Conservation (phyloP, 1,139 yeast species). For the Debaryomycetaceae sp. region DNA sequence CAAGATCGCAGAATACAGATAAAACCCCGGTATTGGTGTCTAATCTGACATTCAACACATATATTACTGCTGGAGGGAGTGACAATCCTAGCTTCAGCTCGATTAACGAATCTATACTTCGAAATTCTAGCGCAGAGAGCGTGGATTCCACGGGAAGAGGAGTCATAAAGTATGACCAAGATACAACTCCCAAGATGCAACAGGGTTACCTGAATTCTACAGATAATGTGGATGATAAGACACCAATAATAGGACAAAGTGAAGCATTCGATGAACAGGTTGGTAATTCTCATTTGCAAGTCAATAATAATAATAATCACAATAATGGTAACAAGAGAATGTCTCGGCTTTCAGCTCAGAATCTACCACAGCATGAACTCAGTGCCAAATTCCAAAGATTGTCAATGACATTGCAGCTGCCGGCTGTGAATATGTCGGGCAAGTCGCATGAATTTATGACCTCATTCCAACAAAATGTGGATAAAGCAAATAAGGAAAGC, state of each 20-base stretch:
- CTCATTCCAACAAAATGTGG: conserved; percentile 40
- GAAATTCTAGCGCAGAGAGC: conserved; percentile 11
- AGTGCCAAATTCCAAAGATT: conserved; percentile 39
- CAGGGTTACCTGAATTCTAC: background rate
- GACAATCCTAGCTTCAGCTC: conserved; percentile 30
- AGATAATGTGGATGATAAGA: conserved; percentile 23
- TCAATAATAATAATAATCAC: background rate
- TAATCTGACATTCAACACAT: conserved; percentile 25
- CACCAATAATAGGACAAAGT: conserved; percentile 24
- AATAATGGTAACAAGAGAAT: background rate
- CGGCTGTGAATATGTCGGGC: conserved; percentile 28
- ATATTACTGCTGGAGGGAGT: conserved; percentile 22
- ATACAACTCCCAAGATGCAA: conserved; percentile 28
- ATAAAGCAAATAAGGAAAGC: conserved; percentile 9
- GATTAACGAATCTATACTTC: conserved; percentile 30
- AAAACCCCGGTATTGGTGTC: conserved; percentile 16
- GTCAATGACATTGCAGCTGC: conserved; percentile 36
- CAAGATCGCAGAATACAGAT: background rate
- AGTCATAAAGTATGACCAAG: conserved; percentile 7
- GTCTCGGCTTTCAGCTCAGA: conserved; percentile 3
- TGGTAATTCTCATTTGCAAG: background rate
- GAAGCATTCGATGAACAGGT: conserved; percentile 1
- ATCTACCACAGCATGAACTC: conserved; percentile 35
- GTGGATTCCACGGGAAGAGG: background rate
- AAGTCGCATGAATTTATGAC: conserved; percentile 42